Conservation (phyloP, 2,329 filamentous ascomycete species). For the Acarospora socialis region DNA sequence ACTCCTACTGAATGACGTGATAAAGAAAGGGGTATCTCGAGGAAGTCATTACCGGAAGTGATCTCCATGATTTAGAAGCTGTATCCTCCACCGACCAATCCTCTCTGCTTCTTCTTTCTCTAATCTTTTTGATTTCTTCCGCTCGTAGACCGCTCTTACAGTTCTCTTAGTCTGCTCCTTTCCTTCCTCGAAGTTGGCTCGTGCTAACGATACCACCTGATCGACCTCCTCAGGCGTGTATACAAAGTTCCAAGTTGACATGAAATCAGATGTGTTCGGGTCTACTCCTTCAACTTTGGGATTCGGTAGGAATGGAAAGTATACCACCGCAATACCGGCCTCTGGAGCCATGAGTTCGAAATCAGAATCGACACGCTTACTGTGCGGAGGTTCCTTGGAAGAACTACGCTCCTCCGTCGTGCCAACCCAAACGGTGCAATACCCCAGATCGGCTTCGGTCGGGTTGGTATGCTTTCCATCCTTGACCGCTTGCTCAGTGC, state of each 20-base stretch:
- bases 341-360: constrained; percentile 57
- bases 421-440: constrained; percentile 93
- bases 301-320: constrained; percentile 81
- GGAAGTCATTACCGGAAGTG: constrained; percentile 14
- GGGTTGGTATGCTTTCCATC: constrained; percentile 10
- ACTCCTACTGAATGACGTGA: no score
- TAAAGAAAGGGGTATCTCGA: no score
- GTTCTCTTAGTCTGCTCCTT: constrained; percentile 62
- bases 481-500: constrained; percentile 9
- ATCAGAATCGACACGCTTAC: constrained; percentile 35
- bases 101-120: constrained; percentile 31
- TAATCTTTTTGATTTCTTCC: constrained; percentile 60
- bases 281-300: constrained; percentile 67
- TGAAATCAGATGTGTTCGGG: constrained; percentile 67
- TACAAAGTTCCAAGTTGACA: constrained; percentile 96
- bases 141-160: constrained; percentile 78
- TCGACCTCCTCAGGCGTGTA: constrained; percentile 88
- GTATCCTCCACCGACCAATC: constrained; percentile 23
- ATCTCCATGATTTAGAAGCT: constrained; percentile 12
- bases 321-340: constrained; percentile 77
- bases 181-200: constrained; percentile 76
- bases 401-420: constrained; percentile 58
- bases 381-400: constrained; percentile 37
- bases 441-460: constrained; percentile 50
- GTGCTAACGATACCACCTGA: constrained; percentile 63